phyloP scores from a whole-genome alignment of 768 basidiomycete genomes.

The Russula earlei region DNA sequence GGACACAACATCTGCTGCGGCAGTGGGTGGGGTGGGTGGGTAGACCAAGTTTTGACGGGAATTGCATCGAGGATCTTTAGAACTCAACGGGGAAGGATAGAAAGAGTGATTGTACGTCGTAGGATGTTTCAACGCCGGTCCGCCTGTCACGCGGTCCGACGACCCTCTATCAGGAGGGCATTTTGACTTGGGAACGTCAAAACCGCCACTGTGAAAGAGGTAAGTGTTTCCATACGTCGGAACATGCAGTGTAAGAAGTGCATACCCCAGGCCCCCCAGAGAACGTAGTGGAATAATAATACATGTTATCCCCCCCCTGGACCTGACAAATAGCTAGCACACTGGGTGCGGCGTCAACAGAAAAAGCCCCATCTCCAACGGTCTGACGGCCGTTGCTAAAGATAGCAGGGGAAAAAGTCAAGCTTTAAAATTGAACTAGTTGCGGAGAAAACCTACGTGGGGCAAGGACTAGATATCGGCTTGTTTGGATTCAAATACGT shows the following conservation, averaged over 20 bases:
- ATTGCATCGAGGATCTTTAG: slow-evolving; percentile 24
- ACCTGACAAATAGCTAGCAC: slow-evolving; percentile 82
- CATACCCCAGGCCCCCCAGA: slow-evolving; percentile 84
- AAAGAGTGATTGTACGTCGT: slow-evolving; percentile 10
- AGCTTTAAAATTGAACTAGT: neutral
- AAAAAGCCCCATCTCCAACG: slow-evolving; percentile 95
- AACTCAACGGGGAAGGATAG: slow-evolving; percentile 34
- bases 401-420: slow-evolving; percentile 8
- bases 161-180: slow-evolving; percentile 96
- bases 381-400: slow-evolving; percentile 87
- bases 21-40: slow-evolving; percentile 25
- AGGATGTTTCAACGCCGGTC: slow-evolving; percentile 53
- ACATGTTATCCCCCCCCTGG: slow-evolving; percentile 71
- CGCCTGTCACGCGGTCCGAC: slow-evolving; percentile 92
- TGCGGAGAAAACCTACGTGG: slow-evolving; percentile 51
- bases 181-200: slow-evolving; percentile 86
- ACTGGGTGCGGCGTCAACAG: slow-evolving; percentile 59
- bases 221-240: neutral
- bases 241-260: neutral
- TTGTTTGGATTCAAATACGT: slow-evolving; percentile 63
- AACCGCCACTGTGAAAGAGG: slow-evolving; percentile 64
- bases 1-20: slow-evolving; percentile 11
- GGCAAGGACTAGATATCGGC: slow-evolving; percentile 88
- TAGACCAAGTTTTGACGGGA: slow-evolving; percentile 29
- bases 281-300: slow-evolving; percentile 90